A percentile compares a stretch with the other conserved stretches of the same genome.
These are phyloP conservation scores for Priceomyces castillae DNA, from an alignment of 805 yeast genomes.

Conservation along the genomic window DNA sequence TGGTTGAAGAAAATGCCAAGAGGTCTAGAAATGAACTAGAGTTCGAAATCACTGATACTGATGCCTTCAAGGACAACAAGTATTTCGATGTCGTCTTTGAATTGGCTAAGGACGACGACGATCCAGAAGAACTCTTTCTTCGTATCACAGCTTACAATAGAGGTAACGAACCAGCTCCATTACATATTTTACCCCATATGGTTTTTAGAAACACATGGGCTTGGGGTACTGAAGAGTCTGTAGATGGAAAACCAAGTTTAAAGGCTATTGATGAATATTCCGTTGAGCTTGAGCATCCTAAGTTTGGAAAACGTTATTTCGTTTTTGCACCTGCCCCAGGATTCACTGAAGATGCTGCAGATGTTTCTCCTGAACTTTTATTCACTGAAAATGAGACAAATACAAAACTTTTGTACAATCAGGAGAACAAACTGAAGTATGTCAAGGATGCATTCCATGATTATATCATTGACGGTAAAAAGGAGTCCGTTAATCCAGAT, in stretches of 20 bases:
- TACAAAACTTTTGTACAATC: slow-evolving; percentile 60
- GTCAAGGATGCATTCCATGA: slow-evolving; percentile 94
- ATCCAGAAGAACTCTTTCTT: slow-evolving; percentile 77
- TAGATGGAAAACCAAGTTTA: slow-evolving; percentile 48
- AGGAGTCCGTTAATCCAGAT: slow-evolving; percentile 67
- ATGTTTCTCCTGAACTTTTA: slow-evolving; percentile 70
- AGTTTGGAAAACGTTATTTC: slow-evolving; percentile 62
- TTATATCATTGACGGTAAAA: slow-evolving; percentile 58
- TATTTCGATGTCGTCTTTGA: slow-evolving; percentile 89
- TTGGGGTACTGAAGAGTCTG: slow-evolving; percentile 67
- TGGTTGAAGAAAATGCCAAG: slow-evolving; percentile 63
- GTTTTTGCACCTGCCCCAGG: slow-evolving; percentile 87
- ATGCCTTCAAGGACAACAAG: slow-evolving; percentile 63
- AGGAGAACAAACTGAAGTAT: slow-evolving; percentile 53
- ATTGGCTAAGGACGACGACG: slow-evolving; percentile 81
- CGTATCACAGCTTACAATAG: slow-evolving; percentile 86
- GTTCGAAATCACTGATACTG: slow-evolving; percentile 82
- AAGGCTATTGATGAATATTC: slow-evolving; percentile 40
- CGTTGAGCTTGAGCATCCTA: slow-evolving; percentile 61
- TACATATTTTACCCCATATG: slow-evolving; percentile 82
- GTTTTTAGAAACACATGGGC: slow-evolving; percentile 88
- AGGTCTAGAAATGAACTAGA: slow-evolving; percentile 69
- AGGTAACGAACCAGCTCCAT: slow-evolving; percentile 79
- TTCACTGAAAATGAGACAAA: slow-evolving; percentile 93
- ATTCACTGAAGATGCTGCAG: slow-evolving; percentile 51